Evolutionary conservation across 139 green algal genomes (phyloP), one percentile per base, ranked within the genome.

Genomic region (Penium margaritaceum): DNA sequence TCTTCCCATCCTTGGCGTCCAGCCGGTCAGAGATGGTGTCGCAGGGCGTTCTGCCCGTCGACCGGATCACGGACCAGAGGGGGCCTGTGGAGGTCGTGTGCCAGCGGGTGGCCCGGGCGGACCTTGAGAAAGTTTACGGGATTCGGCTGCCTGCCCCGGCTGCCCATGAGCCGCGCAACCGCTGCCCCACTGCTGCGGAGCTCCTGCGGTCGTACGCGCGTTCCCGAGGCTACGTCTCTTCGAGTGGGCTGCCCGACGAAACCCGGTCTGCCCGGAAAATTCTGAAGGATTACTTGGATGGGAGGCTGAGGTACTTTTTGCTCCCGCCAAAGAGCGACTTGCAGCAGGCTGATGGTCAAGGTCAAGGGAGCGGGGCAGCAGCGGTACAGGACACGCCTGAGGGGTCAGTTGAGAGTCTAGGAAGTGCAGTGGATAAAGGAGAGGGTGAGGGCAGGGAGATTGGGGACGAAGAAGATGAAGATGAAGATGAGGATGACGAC

Each of bases 21-120:
- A 91, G 83, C 75, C 92, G 90, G 71, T 87, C 91, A 9, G 92
- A 98, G 33, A 96, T 98, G 92, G 94, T 98, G 47, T 90, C 88
- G 24, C 90, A 90, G 34, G 94, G 94, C 55, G 94, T 99, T 15
- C 87, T 99, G 21, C 94, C 94, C 58, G 96, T 99, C 46, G 94
- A 98, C 75, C 81, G 90, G 2, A 85, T 99, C 21, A 97, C 91
- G 34, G 93, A 81, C 34, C 47, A 96, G 5, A 79, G 87, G 1
- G 76, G 76, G 0, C 89, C 93, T 1, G 75, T 95, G 2, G 87
- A 86, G 14, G 83, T 93, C 2, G 83, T 96, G 17, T 79, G 85
- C 9, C 21, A 67, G 39, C 75, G 84, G 17, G 73, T 91, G 15
- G 43, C 76, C 0, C 62, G 84, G 5, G 24, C 51, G 1, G 80